Evolutionary conservation across 208 protist species (phyloP), one percentile per base, ranked within the genome.

Genomic region (Crithidia expoeki): DNA sequence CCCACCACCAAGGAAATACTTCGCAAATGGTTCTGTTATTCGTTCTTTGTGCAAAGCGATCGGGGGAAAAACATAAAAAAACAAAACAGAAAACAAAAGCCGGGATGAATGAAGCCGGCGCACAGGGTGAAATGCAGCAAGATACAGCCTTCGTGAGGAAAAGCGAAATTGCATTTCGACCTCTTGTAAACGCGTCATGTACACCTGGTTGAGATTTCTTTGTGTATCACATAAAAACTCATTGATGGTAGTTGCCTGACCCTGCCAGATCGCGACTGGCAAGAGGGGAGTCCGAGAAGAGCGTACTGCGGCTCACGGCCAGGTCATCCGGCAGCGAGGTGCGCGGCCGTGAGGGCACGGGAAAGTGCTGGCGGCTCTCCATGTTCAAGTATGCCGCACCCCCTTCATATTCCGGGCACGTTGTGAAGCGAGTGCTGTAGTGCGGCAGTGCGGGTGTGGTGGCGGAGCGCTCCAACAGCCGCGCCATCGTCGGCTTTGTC

Each of bases 301-400:
- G 19, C 0, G 72, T 77, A 51, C 72, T 77, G 27, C 52, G 52
- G 40, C 72, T 77, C 33, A 77, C 72, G 21, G 55, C 72, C 36
- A 77, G 44, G 33, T 77, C 72, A 40, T 77, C 72, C 11, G 56
- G 44, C 47, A 72, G 17, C 25, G 64, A 67, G n/a, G 19, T 67
- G 12, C 72, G 72, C 56, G 33, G 30, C n/a, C 72, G 72, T 17
- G 25, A 53, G 49, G 61, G 72, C 17, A 42, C 11, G 38, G 17
- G 38, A 10, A 27, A 40, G 25, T 47, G 59, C 19, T 57, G 61
- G 12, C n/a, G 33, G 33, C 34, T 75, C 27, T 75, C 69, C 52
- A 68, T 68, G 42, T 68, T 75, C 0, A n/a, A 4, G 33, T 44
- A 12, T 4, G 16, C 30, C 2, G 16, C 49, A 17, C 4, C 36